A percentile compares a stretch with the other conserved stretches of the same genome.
phyloP scores from a whole-genome alignment of 495 filamentous ascomycete genomes.

The Aspergillus carlsbadensis region DNA sequence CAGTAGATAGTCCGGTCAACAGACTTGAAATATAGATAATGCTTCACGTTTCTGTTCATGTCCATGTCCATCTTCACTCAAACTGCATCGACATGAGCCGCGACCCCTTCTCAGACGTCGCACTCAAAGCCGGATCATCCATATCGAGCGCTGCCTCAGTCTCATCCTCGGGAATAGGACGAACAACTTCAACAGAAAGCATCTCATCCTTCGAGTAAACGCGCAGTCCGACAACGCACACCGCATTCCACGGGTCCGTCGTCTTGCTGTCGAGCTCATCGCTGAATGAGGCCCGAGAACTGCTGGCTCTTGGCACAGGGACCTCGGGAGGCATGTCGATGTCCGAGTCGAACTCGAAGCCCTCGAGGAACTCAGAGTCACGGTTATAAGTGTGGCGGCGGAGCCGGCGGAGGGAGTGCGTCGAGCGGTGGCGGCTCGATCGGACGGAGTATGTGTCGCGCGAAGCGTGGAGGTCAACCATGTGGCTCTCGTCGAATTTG shows the following conservation, averaged over 20 bases:
- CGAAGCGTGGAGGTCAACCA: slow-evolving; percentile 5
- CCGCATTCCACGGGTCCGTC: slow-evolving; percentile 78
- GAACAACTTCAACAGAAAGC: slow-evolving; percentile 53
- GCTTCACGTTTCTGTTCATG: too few relatives aligned
- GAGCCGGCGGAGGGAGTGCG: slow-evolving; percentile 14
- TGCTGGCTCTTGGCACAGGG: neutral
- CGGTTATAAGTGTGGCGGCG: slow-evolving; percentile 7
- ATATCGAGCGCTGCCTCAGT: slow-evolving; percentile 48
- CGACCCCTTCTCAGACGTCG: slow-evolving; percentile 29
- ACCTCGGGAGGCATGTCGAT: slow-evolving; percentile 46
- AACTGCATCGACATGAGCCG: slow-evolving; percentile 20
- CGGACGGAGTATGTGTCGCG: slow-evolving; percentile 24
- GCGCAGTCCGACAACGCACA: slow-evolving; percentile 74
- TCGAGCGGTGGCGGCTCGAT: slow-evolving; percentile 23
- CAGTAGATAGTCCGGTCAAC: too few relatives aligned
- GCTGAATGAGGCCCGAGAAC: slow-evolving; percentile 3
- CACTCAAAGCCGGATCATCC: slow-evolving; percentile 52
- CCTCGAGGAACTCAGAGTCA: slow-evolving; percentile 37
- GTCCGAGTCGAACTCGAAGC: slow-evolving; percentile 50
- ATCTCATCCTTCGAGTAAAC: slow-evolving; percentile 65
- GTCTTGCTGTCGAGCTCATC: slow-evolving; percentile 13
- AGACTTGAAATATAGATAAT: too few relatives aligned
- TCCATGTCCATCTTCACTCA: neutral
- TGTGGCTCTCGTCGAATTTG: slow-evolving; percentile 32
- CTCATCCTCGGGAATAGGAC: slow-evolving; percentile 53